Evolutionary conservation across 139 green algal genomes (phyloP).

Genomic region (Chlamydomonas asymmetrica): DNA sequence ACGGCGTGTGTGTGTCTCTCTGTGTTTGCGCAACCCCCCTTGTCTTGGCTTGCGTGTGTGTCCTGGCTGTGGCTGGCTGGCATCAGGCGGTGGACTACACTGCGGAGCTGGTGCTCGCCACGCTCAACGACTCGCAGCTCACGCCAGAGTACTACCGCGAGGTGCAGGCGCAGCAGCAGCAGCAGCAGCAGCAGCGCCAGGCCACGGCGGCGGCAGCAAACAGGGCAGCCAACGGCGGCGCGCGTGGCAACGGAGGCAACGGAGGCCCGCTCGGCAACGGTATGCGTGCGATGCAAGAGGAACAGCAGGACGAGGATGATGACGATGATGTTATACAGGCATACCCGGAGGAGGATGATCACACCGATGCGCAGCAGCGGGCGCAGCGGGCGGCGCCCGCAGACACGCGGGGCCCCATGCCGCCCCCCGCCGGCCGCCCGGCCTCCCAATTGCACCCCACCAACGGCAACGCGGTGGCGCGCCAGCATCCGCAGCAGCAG

Average conservation of each 20-base stretch:
- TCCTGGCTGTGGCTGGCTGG: too few relatives aligned
- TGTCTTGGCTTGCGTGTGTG: not conserved
- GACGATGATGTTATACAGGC: not conserved
- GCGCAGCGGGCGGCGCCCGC: not conserved
- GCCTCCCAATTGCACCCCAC: not conserved
- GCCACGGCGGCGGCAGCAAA: not conserved
- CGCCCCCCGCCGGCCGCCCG: not conserved
- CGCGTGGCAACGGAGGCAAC: not conserved
- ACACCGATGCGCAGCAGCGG: too few relatives aligned
- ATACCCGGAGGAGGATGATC: not conserved
- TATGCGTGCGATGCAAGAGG: not conserved
- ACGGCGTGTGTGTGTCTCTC: not conserved
- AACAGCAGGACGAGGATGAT: not conserved
- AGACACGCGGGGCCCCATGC: not conserved
- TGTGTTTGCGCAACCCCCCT: not conserved
- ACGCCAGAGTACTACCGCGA: not conserved
- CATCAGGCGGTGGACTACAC: constrained; percentile 48
- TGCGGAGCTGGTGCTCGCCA: constrained; percentile 72
- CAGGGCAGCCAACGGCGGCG: not conserved
- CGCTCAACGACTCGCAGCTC: constrained; percentile 19
- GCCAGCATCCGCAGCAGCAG: not conserved
- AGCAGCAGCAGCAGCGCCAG: constrained; percentile 4
- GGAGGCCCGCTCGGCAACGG: not conserved
- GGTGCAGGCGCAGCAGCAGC: not conserved
- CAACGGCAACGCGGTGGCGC: not conserved